Conservation (phyloP, 1,284 basidiomycete species). For the Mycena sp. region DNA sequence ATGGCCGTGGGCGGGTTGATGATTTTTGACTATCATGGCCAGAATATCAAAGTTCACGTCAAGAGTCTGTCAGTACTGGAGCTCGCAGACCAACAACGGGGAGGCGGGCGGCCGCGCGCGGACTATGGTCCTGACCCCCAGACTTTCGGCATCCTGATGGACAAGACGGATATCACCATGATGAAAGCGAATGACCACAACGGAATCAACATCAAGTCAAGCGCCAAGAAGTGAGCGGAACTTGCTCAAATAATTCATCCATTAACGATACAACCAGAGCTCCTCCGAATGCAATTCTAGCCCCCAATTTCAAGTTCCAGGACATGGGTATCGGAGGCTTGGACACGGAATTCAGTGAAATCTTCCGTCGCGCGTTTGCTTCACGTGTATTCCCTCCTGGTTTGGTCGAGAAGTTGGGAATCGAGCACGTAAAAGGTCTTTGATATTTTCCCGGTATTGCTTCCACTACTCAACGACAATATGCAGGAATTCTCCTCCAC, state of each 20-base stretch:
- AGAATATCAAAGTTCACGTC: conserved; percentile 82
- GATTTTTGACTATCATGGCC: conserved; percentile 92
- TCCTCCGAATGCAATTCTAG: conserved; percentile 94
- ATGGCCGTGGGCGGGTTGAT: conserved; percentile 82
- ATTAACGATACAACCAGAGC: conserved; percentile 59
- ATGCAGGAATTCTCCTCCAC: conserved; percentile 78
- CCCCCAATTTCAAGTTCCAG: conserved; percentile 99
- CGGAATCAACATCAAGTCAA: conserved; percentile 91
- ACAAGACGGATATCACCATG: conserved; percentile 91
- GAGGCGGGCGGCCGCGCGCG: conserved; percentile 39
- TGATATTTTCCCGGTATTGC: neutral
- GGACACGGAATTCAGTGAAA: conserved; percentile 94
- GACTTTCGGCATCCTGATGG: conserved; percentile 84
- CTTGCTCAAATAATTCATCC: neutral
- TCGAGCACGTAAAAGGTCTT: conserved; percentile 96
- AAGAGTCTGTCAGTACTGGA: conserved; percentile 76
- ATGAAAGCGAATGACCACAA: conserved; percentile 82
- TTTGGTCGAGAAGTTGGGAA: conserved; percentile 97
- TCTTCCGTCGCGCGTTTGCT: conserved; percentile 99
- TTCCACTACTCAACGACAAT: conserved; percentile 56
- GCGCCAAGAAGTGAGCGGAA: conserved; percentile 78
- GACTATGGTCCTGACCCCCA: conserved; percentile 36
- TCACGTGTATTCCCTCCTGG: conserved; percentile 97
- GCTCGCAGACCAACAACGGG: conserved; percentile 63
- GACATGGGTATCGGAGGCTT: conserved; percentile 99